phyloP scores from a whole-genome alignment of 192 early-diverging fungal genomes.

The Entomortierella chlamydospora region DNA sequence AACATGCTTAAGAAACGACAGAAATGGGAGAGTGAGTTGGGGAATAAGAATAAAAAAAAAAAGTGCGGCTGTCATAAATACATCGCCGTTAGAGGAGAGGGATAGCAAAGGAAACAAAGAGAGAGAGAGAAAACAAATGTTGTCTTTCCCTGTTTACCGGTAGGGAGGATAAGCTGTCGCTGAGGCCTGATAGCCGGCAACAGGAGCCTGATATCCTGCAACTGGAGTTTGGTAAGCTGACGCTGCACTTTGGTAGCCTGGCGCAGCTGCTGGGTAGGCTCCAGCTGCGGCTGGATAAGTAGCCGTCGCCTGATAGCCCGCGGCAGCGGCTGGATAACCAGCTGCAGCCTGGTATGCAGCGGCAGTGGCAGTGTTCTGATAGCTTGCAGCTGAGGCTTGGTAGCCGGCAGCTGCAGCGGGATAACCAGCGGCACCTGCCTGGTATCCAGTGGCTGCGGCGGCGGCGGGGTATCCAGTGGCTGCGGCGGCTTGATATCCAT shows the following conservation, averaged over 20 bases:
- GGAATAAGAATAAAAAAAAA: too few species aligned
- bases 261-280: slow-evolving; percentile 10
- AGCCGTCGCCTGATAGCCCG: slow-evolving; percentile 10
- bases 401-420: slow-evolving; percentile 31
- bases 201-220: slow-evolving; percentile 20
- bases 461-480: slow-evolving; percentile 31
- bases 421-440: slow-evolving; percentile 22
- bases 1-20: background rate
- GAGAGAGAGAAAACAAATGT: background rate
- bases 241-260: slow-evolving; percentile 10
- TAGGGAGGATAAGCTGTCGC: slow-evolving; percentile 44
- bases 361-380: slow-evolving; percentile 8
- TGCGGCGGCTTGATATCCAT: slow-evolving; percentile 31
- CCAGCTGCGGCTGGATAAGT: slow-evolving; percentile 8
- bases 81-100: background rate
- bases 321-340: slow-evolving; percentile 25
- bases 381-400: slow-evolving; percentile 19
- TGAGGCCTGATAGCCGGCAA: slow-evolving; percentile 28
- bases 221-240: slow-evolving; percentile 15
- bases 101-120: background rate
- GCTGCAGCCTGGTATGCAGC: slow-evolving; percentile 7
- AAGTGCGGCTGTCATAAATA: background rate
- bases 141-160: slow-evolving; percentile 45
- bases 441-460: slow-evolving; percentile 17
- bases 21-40: background rate